Base-by-base conservation (phyloP, 345 rosid genomes). In the Excoecaria agallocha region DNA sequence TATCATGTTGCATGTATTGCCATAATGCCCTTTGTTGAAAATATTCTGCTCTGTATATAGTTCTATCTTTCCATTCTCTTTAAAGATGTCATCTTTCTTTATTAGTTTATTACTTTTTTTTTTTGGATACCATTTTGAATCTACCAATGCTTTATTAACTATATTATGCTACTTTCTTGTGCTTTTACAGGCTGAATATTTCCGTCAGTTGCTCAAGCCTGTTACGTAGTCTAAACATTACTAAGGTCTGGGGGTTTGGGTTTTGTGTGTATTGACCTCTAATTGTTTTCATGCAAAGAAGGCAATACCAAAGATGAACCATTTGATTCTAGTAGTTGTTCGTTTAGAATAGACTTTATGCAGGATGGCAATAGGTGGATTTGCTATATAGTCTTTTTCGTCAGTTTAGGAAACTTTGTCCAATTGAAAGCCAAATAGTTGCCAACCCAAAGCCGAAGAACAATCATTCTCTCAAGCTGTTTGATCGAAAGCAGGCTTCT, bases 121-220 rank as follows among this genome's bases (percentile, higher is more conserved):
- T 30, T 30, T 30, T 30, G 30, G 30, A 0, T 73, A 57, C 9
- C 9, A 4, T 8, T 20, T 51, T 49, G 17, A 30, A 20, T 50
- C 15, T 59, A 50, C 24, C 57, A 54, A 50, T 54, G 12, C 7
- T 8, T 66, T 61, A 13, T 7, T 80, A 8, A 54, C 48, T 16
- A 79, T 69, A 19, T 25, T 54, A n/a, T 35, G 62, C 54, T 38
- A 46, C 69, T 59, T 57, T 12, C 49, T 41, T 76, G 82, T 76
- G 62, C 35, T 78, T 22, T 78, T 78, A 68, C 94, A 91, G 98
- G 97, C 94, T 45, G 98, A 91, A 76, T 93, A 93, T 79, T 93
- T 93, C 83, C 95, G 97, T 80, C 98, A 93, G 86, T 87, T 93
- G 90, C 97, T 93, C 72, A 93, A 93, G 75, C 98, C 98, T 76